phyloP scores from a whole-genome alignment of 169 alveolate genomes.

The Eimeria sp. region DNA sequence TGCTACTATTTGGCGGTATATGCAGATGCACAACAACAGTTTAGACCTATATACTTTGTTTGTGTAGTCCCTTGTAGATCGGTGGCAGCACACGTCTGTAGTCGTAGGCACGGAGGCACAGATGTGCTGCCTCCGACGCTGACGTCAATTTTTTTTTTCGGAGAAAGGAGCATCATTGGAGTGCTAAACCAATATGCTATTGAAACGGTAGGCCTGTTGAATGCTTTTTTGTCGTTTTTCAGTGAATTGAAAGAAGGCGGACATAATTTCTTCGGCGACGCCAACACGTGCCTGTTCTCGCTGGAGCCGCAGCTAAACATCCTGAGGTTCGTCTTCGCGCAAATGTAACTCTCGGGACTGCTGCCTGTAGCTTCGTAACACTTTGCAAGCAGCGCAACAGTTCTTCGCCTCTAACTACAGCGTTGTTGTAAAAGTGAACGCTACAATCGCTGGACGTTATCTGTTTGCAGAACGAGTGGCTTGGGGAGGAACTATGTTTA shows the following conservation, averaged over 20 bases:
- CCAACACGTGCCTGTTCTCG: constrained; percentile 67
- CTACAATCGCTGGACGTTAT: not conserved
- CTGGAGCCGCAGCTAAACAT: constrained; percentile 71
- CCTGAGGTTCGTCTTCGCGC: constrained; percentile 17
- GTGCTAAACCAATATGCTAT: too few species aligned
- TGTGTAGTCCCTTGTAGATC: too few species aligned
- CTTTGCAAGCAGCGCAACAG: too few species aligned
- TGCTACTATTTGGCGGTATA: too few species aligned
- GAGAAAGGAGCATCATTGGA: too few species aligned
- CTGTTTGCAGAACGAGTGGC: constrained; percentile 77
- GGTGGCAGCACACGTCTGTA: too few species aligned
- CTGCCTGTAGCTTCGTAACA: not conserved
- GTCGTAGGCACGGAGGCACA: too few species aligned
- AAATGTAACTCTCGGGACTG: not conserved
- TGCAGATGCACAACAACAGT: too few species aligned
- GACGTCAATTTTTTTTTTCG: too few species aligned
- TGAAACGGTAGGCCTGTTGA: too few species aligned
- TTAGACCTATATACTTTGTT: too few species aligned
- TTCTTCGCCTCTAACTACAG: not conserved
- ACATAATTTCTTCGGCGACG: constrained; percentile 63
- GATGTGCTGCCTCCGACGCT: too few species aligned
- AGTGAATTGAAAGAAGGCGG: constrained; percentile 80
- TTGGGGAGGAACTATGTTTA: constrained; percentile 81
- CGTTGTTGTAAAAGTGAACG: not conserved
- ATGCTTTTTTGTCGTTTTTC: not conserved